A percentile compares a stretch with the other conserved stretches of the same genome.
Evolutionary conservation across 345 rosid species (phyloP).

Genomic region (Linum tenue): DNA sequence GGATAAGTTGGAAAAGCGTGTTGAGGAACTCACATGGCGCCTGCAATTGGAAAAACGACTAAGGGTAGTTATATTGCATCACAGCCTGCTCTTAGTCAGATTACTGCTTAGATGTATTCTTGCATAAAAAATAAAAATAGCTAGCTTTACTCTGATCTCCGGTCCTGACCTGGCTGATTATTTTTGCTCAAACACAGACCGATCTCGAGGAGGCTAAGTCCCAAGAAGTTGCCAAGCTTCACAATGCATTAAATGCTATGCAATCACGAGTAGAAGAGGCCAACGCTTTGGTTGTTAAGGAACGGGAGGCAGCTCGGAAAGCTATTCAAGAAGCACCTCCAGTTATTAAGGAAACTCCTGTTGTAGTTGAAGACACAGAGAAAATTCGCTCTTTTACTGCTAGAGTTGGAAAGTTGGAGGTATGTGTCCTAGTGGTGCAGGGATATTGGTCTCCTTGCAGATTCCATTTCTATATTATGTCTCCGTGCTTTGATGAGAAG

Average conservation of each 20-base stretch:
- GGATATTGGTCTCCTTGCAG: background rate
- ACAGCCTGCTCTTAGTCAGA: too few species aligned
- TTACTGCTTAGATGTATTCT: background rate
- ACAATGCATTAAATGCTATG: constrained; percentile 43
- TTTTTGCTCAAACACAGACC: constrained; percentile 23
- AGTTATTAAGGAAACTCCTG: constrained; percentile 47
- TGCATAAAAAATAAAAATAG: too few species aligned
- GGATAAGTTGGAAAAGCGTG: constrained; percentile 61
- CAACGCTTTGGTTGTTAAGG: constrained; percentile 39
- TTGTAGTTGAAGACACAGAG: constrained; percentile 56
- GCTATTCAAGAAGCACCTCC: constrained; percentile 53
- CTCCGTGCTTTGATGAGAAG: background rate
- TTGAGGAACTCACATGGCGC: constrained; percentile 73
- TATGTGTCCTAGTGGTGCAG: constrained; percentile 7
- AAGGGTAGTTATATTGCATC: constrained; percentile 34
- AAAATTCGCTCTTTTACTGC: constrained; percentile 41
- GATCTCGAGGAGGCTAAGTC: constrained; percentile 60
- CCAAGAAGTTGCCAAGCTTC: constrained; percentile 44
- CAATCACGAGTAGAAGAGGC: constrained; percentile 46
- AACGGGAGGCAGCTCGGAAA: constrained; percentile 44
- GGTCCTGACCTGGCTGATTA: background rate
- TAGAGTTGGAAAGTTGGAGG: constrained; percentile 52
- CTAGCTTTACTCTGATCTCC: background rate
- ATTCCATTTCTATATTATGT: background rate
- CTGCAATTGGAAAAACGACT: constrained; percentile 58